phyloP scores from a whole-genome alignment of 2,329 filamentous ascomycete species.

The Pseudocercospora fuligena region DNA sequence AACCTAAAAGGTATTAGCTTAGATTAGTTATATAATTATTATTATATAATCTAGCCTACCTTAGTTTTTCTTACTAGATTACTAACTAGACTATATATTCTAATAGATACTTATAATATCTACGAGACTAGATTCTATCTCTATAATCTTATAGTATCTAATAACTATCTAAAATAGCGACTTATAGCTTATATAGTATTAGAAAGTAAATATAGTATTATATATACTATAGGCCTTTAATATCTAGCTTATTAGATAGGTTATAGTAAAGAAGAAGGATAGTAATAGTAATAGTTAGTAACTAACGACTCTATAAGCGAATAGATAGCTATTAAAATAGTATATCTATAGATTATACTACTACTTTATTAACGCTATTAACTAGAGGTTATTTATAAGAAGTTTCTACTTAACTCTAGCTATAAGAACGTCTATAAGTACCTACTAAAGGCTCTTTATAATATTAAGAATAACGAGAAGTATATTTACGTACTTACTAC shows the following conservation, averaged over 20 bases:
- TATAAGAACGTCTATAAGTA: background rate
- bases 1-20: too few relatives aligned
- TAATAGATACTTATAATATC: background rate
- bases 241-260: background rate
- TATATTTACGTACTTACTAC: background rate
- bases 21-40: too few relatives aligned
- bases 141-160: background rate
- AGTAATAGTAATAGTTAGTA: background rate
- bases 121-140: background rate
- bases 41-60: too few relatives aligned
- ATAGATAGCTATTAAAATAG: background rate
- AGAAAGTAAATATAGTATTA: background rate
- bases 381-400: background rate
- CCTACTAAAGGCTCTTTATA: background rate
- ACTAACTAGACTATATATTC: too few relatives aligned
- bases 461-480: background rate
- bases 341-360: background rate
- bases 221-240: background rate
- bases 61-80: too few relatives aligned
- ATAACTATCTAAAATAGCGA: background rate
- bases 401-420: background rate
- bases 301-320: background rate
- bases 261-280: background rate
- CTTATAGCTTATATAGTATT: background rate
- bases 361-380: background rate